Base-by-base conservation (phyloP, 169 alveolate species). In the Plasmodium vinckei region DNA sequence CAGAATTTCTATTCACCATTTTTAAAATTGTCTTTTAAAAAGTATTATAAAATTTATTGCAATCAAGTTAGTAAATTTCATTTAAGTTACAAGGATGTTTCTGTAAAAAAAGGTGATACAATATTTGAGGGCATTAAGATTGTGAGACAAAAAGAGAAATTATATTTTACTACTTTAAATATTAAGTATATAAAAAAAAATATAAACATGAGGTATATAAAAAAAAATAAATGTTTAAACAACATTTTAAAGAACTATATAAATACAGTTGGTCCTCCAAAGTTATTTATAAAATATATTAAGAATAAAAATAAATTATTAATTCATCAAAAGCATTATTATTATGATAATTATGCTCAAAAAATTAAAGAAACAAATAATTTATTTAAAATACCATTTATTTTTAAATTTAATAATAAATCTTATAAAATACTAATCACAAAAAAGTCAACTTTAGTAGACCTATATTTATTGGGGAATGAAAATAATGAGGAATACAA, bases 321-420 rank as follows among this genome's bases (percentile, higher is more conserved):
- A 5, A 77, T 77, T 46, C 46, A 49, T 33, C 88, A 77, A 42
- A 77, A 33, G 44, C 88, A 77, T 77, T 77, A 63, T 68, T 77
- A 77, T 69, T 77, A 77, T 64, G 77, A 77, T 49, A 77, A 77
- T 51, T 61, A 77, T 68, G 77, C 63, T 44, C 77, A 61, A 44
- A 46, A 47, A 12, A 46, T 77, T 77, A 63, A 49, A 21, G 88
- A 77, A 46, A 77, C 88, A 13, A 17, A 27, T 13, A 68, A 27
- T 9, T 21, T 77, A n/a, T 77, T 77, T 68, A 73, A 77, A 17
- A 44, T 77, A 54, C 88, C 88, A 27, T 17, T 77, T 51, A 64
- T 64, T 2, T 77, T 77, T 44, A 77, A 51, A 17, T 65, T 77
- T 65, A 56, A 69, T 46, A 53, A 69, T 9, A 61, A 33, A 15